A percentile compares a stretch with the other conserved stretches of the same genome.
Evolutionary conservation across 352 stramenopile genomes (phyloP).

Genomic region (Phytophthora macrochlamydospora): DNA sequence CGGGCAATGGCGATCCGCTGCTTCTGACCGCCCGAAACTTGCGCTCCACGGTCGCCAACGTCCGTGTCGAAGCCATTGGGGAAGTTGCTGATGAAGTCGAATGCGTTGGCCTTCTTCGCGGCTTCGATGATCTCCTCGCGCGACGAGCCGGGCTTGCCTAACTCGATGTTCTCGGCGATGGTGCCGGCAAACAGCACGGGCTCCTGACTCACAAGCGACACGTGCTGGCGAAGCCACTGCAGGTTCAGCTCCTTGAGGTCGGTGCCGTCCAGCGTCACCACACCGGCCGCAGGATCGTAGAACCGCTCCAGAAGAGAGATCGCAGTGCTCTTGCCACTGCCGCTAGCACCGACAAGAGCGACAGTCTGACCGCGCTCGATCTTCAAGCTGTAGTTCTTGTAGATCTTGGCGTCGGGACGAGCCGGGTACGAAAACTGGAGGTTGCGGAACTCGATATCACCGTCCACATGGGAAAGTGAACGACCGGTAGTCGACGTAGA

Average conservation of each 20-base stretch:
- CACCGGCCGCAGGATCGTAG: constrained; percentile 35
- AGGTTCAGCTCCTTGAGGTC: constrained; percentile 41
- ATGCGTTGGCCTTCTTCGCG: constrained; percentile 42
- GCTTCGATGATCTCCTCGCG: constrained; percentile 41
- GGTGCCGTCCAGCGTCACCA: constrained; percentile 34
- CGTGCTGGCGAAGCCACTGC: constrained; percentile 38
- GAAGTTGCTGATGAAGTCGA: constrained; percentile 44
- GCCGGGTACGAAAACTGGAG: constrained; percentile 39
- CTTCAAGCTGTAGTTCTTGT: constrained; percentile 44
- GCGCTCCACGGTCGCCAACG: constrained; percentile 36
- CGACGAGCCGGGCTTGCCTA: constrained; percentile 37
- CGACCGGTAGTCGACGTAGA: constrained; percentile 28
- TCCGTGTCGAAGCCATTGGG: constrained; percentile 40
- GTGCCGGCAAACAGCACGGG: constrained; percentile 42
- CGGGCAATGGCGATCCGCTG: constrained; percentile 43
- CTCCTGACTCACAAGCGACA: constrained; percentile 44
- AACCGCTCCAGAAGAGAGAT: constrained; percentile 42
- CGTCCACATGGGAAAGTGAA: constrained; percentile 28
- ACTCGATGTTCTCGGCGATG: constrained; percentile 42
- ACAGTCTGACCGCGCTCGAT: constrained; percentile 41
- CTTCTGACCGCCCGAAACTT: constrained; percentile 44
- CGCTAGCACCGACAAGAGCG: constrained; percentile 37
- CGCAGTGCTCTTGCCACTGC: constrained; percentile 42
- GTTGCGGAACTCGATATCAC: constrained; percentile 43
- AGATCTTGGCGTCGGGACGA: constrained; percentile 42